Percentiles rank a stretch among this genome's conserved stretches.
phyloP scores from a whole-genome alignment of 257 asterid species.

The Capsicum rhomboideum region DNA sequence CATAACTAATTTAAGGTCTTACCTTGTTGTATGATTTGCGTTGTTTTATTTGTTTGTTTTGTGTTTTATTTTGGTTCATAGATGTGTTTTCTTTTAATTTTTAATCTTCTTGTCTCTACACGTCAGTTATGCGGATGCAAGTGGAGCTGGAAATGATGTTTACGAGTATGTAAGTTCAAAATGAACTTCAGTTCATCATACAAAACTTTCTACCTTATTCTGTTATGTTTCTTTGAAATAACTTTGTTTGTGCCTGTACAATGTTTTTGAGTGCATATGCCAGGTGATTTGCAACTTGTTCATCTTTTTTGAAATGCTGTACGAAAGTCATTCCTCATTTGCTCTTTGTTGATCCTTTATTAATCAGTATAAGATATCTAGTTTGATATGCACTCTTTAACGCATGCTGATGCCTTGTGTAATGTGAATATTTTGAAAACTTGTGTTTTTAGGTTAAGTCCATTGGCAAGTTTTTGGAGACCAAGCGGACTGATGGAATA shows the following conservation, averaged over 20 bases:
- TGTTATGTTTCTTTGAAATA: not conserved
- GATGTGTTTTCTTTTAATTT: not conserved
- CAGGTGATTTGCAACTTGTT: not conserved
- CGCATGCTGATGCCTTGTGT: not conserved
- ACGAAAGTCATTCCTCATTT: not conserved
- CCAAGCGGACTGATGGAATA: conserved; percentile 52
- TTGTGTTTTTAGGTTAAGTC: conserved; percentile 37
- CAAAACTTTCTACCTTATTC: not conserved
- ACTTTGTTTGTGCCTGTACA: not conserved
- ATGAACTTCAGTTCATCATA: not conserved
- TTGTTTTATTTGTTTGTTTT: not conserved
- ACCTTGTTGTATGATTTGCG: not conserved
- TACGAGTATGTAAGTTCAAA: conserved; percentile 47
- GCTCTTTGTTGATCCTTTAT: not conserved
- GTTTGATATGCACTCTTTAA: not conserved
- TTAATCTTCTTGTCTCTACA: conserved; percentile 4
- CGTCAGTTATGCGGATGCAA: conserved; percentile 58
- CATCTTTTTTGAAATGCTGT: not conserved
- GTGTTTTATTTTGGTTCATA: not conserved
- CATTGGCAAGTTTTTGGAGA: conserved; percentile 55
- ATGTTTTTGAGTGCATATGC: not conserved
- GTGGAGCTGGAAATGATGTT: conserved; percentile 60
- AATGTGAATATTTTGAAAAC: not conserved
- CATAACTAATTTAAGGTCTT: not conserved
- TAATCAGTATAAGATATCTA: not conserved